These are phyloP conservation scores for Fagus crenata DNA, from an alignment of 306 rosid genomes.

Conservation along the genomic window DNA sequence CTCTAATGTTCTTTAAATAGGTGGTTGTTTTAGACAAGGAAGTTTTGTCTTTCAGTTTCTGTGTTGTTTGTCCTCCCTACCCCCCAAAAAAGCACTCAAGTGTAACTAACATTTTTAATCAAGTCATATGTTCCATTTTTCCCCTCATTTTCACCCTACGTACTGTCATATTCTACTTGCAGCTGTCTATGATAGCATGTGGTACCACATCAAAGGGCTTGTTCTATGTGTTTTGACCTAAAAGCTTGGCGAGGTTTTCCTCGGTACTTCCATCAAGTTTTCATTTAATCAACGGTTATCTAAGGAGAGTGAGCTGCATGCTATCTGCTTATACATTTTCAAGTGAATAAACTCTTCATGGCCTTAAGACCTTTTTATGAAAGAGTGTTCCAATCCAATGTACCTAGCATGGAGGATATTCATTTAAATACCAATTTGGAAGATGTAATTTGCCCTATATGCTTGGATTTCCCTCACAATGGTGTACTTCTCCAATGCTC, in stretches of 20 bases:
- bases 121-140: not conserved
- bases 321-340: conserved; percentile 24
- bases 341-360: conserved; percentile 15
- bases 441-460: conserved; percentile 75
- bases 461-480: conserved; percentile 94
- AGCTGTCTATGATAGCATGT: conserved; percentile 14
- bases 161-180: conserved; percentile 11
- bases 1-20: not conserved
- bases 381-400: conserved; percentile 23
- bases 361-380: conserved; percentile 22
- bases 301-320: conserved; percentile 13
- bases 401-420: conserved; percentile 40
- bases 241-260: conserved; percentile 9
- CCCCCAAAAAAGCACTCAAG: not conserved
- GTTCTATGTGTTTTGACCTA: not conserved
- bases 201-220: conserved; percentile 1
- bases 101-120: not conserved
- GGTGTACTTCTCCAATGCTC: conserved; percentile 89
- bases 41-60: conserved; percentile 9
- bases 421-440: conserved; percentile 66
- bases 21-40: not conserved
- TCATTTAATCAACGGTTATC: not conserved
- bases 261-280: not conserved
- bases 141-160: not conserved
- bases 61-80: not conserved